Evolutionary conservation across 2,329 filamentous ascomycete species (phyloP).

Genomic region (Stachybotrys chlorohalonatus): DNA sequence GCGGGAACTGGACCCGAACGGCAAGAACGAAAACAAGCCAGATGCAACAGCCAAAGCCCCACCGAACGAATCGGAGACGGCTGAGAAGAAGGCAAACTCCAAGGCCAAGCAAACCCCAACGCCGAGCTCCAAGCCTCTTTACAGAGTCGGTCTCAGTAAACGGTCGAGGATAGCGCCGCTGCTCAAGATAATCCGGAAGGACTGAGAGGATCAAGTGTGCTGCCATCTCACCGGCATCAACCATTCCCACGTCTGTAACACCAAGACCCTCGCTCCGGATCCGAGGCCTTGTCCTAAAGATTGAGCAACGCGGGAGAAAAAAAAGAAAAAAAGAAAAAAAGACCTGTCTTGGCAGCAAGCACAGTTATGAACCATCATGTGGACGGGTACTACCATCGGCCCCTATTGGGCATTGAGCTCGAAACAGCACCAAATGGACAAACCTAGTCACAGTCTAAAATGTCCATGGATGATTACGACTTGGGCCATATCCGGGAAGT

Average conservation of each 20-base stretch:
- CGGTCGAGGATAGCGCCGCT: constrained; percentile 40
- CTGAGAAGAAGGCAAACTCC: neutral
- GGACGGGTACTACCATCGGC: no score
- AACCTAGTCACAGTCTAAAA: no score
- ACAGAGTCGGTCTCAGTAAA: constrained; percentile 43
- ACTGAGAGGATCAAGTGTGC: constrained; percentile 18
- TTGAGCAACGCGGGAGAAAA: neutral
- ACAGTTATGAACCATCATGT: no score
- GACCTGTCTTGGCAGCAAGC: no score
- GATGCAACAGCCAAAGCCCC: neutral
- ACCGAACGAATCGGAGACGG: neutral
- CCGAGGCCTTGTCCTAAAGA: neutral
- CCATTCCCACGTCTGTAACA: no score
- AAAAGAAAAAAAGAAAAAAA: neutral
- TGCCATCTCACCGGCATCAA: neutral
- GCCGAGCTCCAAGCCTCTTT: constrained; percentile 8
- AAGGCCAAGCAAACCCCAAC: neutral
- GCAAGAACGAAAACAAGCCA: neutral
- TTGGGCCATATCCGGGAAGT: no score
- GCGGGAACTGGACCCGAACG: neutral
- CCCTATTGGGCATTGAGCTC: no score
- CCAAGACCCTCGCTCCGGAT: no score
- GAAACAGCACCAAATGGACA: no score
- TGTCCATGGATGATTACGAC: no score
- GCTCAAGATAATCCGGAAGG: constrained; percentile 33